Conservation (phyloP, 2,329 filamentous ascomycete genomes). For the Tolypocladium pustulatum region DNA sequence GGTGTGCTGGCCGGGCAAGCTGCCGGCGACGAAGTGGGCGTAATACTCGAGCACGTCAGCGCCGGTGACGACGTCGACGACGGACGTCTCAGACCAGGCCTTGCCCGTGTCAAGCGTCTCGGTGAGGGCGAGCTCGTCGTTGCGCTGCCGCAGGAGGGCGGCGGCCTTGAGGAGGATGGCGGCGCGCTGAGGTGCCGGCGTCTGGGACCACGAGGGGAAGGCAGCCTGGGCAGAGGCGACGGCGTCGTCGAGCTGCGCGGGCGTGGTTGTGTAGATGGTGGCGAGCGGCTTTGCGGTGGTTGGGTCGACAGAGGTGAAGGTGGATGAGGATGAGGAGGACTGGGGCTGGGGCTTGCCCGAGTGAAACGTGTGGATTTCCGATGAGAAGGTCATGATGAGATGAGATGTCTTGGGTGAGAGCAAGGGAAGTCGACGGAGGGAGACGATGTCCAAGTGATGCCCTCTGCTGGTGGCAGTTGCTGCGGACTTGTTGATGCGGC, state of each 20-base stretch:
- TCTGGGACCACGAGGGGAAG: constrained; percentile 68
- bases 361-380: constrained; percentile 57
- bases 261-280: constrained; percentile 60
- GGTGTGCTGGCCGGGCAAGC: constrained; percentile 70
- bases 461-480: neutral
- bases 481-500: neutral
- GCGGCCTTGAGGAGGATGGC: constrained; percentile 72
- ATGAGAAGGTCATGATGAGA: constrained; percentile 23
- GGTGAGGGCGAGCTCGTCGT: constrained; percentile 67
- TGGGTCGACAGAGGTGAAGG: constrained; percentile 66
- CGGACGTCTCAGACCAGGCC: constrained; percentile 72
- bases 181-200: constrained; percentile 61
- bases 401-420: neutral
- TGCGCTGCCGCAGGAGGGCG: constrained; percentile 59
- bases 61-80: constrained; percentile 73
- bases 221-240: constrained; percentile 60
- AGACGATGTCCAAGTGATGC: neutral
- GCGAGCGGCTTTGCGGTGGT: constrained; percentile 59
- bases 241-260: constrained; percentile 58
- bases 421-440: neutral
- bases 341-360: constrained; percentile 54
- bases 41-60: constrained; percentile 83
- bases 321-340: constrained; percentile 40
- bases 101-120: constrained; percentile 86
- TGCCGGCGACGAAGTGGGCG: constrained; percentile 67